Conservation (phyloP, 306 rosid species). For the Malus sylvestris region DNA sequence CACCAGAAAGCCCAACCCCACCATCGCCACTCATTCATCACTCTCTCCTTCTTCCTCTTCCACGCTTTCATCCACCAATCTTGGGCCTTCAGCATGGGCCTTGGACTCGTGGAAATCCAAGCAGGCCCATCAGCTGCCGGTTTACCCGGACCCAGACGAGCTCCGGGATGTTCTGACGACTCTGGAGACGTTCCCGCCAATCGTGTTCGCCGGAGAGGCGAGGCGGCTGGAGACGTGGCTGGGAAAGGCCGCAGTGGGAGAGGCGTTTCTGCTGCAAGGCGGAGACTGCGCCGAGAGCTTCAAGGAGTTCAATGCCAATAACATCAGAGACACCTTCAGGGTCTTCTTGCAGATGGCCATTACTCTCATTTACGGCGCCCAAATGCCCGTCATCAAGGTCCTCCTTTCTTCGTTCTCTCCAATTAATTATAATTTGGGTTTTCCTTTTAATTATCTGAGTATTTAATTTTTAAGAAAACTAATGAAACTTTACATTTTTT, state of each 20-base stretch:
- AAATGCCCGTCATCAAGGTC: constrained; percentile 35
- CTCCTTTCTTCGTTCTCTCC: neutral
- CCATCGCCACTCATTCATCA: neutral
- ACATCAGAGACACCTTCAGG: constrained; percentile 31
- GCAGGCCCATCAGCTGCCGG: constrained; percentile 33
- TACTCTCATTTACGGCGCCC: constrained; percentile 30
- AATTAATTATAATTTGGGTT: neutral
- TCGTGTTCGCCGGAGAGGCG: constrained; percentile 41
- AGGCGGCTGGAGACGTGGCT: constrained; percentile 30
- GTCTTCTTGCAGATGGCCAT: constrained; percentile 37
- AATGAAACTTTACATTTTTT: too few relatives aligned
- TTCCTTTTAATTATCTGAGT: neutral
- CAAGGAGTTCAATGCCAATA: constrained; percentile 61
- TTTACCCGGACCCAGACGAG: constrained; percentile 29
- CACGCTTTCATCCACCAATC: neutral
- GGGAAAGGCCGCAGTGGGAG: constrained; percentile 35
- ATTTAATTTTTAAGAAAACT: neutral
- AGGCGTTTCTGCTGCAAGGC: constrained; percentile 38
- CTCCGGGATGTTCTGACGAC: constrained; percentile 23
- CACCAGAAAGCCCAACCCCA: neutral
- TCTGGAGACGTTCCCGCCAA: constrained; percentile 32
- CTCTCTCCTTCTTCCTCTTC: neutral
- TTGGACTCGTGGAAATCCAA: constrained; percentile 36
- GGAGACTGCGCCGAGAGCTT: constrained; percentile 76
- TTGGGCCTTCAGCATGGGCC: constrained; percentile 17